phyloP scores from a whole-genome alignment of 345 rosid species.

The Eucalyptus erythrocorys region DNA sequence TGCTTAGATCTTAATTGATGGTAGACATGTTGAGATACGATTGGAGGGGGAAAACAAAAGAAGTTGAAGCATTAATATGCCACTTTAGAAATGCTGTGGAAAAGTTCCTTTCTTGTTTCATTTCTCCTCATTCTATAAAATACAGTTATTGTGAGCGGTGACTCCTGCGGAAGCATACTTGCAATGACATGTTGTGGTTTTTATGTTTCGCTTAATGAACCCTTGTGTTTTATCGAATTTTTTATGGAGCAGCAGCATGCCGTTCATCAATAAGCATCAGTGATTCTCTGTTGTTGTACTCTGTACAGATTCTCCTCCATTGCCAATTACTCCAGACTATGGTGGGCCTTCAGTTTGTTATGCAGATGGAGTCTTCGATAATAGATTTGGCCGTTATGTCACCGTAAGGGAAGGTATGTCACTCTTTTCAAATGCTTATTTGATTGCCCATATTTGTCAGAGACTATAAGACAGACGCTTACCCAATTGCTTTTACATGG shows the following conservation, averaged over 20 bases:
- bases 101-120: background rate
- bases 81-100: background rate
- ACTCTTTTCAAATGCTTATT: background rate
- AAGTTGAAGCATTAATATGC: background rate
- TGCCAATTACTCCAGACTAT: slow-evolving; percentile 69
- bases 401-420: slow-evolving; percentile 76
- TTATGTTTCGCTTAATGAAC: background rate
- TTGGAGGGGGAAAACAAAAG: background rate
- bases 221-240: background rate
- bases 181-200: background rate
- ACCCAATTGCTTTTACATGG: background rate
- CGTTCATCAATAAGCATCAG: background rate
- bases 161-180: background rate
- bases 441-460: background rate
- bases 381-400: slow-evolving; percentile 50
- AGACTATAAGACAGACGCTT: background rate
- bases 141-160: background rate
- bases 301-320: slow-evolving; percentile 37
- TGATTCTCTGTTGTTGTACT: background rate
- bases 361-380: slow-evolving; percentile 90
- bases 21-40: background rate
- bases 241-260: background rate
- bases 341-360: slow-evolving; percentile 51
- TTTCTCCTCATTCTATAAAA: background rate
- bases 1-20: background rate